These are phyloP conservation scores for Vishniacozyma victoriae DNA, from an alignment of 768 basidiomycete genomes.

Conservation along the genomic window DNA sequence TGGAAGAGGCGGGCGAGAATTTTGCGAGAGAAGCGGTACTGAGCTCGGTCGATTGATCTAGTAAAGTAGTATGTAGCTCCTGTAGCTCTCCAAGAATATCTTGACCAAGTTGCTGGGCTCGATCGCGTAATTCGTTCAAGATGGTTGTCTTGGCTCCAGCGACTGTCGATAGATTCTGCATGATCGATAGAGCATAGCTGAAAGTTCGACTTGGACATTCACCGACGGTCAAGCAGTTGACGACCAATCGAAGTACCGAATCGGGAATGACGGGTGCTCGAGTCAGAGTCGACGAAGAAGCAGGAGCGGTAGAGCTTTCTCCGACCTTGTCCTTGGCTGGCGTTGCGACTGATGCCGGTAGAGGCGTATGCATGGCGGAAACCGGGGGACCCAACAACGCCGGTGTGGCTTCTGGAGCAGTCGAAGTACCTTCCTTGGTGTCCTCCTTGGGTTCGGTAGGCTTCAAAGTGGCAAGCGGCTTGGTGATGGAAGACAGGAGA, in stretches of 20 bases:
- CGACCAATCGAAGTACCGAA: conserved; percentile 76
- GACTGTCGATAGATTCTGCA: conserved; percentile 84
- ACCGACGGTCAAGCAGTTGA: conserved; percentile 93
- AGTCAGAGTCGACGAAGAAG: not conserved
- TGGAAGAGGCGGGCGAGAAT: conserved; percentile 88
- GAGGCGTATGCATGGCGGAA: not conserved
- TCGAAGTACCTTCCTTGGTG: not conserved
- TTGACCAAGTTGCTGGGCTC: conserved; percentile 82
- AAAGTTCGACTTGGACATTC: conserved; percentile 97
- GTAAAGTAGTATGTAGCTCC: conserved; percentile 62
- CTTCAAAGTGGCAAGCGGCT: conserved; percentile 55
- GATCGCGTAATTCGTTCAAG: conserved; percentile 74
- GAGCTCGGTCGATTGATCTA: conserved; percentile 56
- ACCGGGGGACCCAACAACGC: not conserved
- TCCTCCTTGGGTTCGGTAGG: too few species aligned
- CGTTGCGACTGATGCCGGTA: not conserved
- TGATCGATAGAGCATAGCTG: conserved; percentile 82
- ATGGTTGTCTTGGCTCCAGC: conserved; percentile 84
- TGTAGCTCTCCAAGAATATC: conserved; percentile 69
- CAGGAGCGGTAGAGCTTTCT: not conserved
- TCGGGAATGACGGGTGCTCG: conserved; percentile 76
- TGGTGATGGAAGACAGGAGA: conserved; percentile 79
- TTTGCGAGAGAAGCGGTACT: conserved; percentile 63
- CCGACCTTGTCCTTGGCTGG: not conserved
- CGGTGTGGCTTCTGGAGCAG: not conserved